Conservation (phyloP, 306 rosid species). For the Quercus alba region DNA sequence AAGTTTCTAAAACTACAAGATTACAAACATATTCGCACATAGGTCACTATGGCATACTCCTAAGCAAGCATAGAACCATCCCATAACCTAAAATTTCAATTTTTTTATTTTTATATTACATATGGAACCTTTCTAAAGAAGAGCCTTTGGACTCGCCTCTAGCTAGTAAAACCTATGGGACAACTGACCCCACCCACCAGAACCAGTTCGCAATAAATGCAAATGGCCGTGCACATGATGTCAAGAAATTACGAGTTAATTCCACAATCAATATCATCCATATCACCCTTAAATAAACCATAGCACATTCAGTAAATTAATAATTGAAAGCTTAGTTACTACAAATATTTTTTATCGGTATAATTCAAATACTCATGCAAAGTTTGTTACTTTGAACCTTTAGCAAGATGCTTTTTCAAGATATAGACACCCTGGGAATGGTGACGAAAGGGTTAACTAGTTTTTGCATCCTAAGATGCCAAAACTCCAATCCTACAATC, state of each 20-base stretch:
- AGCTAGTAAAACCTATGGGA: too few relatives aligned
- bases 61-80: neutral
- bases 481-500: neutral
- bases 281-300: neutral
- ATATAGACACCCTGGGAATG: neutral
- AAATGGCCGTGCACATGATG: neutral
- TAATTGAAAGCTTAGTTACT: neutral
- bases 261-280: neutral
- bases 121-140: too few relatives aligned
- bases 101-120: too few relatives aligned
- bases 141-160: too few relatives aligned
- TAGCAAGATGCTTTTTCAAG: neutral
- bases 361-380: neutral
- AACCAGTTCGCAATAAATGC: neutral
- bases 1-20: neutral
- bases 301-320: neutral
- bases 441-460: neutral
- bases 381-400: neutral
- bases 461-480: neutral
- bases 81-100: neutral
- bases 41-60: neutral
- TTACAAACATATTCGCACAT: neutral
- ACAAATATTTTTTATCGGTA: neutral
- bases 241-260: neutral
- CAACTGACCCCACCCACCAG: too few relatives aligned